Evolutionary conservation across 1,284 basidiomycete species (phyloP), one percentile per base, ranked within the genome.

Genomic region (Taiwanofungus camphoratus): DNA sequence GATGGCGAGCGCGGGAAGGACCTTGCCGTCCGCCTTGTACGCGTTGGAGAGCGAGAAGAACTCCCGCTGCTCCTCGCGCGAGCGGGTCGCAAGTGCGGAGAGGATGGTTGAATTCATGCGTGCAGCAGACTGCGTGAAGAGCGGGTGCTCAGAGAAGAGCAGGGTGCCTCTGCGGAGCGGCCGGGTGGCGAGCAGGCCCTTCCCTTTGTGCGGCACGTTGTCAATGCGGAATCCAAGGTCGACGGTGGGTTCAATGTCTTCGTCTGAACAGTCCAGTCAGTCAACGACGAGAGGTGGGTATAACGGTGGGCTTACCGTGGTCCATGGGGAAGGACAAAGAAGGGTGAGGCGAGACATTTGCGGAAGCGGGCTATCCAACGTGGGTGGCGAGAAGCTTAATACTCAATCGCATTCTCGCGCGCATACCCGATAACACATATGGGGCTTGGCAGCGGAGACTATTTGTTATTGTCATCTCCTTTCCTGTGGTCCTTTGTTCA

Each of bases 131-230:
- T 54, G 54, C 5, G 52, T 53, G 41, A 61, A 51, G 11, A 60
- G 44, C 7, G 58, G 59, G 4, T 41, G 39, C 31, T 60, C 59
- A 34, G 45, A 37, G 9, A 59, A 44, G 36, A 61, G 45, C 15
- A 55, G 31, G n/a, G 51, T 24, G 41, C 58, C 58, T 9, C 44
- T 49, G 16, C 39, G 36, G 27, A 60, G 46, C 13, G 48, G 34
- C 21, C 51, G 46, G 18, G 50, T 52, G 3, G 59, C 55, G 36
- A 58, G 36, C 20, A 59, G 47, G 3, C 59, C 58, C 31, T 52
- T 48, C 23, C 58, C 58, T 22, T 53, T 52, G 16, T 24, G 34
- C 13, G 44, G 49, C 6, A 52, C 38, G 3, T 46, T 29, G 5
- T 38, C 33, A 18, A 57, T 30, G 30, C 45, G 36, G 44, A 49